Evolutionary conservation across 257 asterid species (phyloP).

Genomic region (Plantago major): DNA sequence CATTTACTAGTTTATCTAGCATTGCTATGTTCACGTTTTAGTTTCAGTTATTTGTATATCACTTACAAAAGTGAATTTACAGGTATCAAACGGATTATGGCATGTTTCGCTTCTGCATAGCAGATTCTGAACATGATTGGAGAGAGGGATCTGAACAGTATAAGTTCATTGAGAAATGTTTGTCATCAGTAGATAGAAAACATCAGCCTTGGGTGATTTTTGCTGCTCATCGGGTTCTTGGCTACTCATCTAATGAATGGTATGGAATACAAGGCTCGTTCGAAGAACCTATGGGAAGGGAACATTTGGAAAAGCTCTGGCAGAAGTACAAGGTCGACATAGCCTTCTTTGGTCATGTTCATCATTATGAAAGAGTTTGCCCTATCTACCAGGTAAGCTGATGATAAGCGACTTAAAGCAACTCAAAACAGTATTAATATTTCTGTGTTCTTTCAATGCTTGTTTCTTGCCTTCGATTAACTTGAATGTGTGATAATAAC

Average conservation of each 20-base stretch:
- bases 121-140: slow-evolving; percentile 15
- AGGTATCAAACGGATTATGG: slow-evolving; percentile 15
- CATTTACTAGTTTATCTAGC: no score
- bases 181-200: slow-evolving; percentile 13
- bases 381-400: slow-evolving; percentile 11
- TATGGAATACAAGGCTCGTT: slow-evolving; percentile 8
- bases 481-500: neutral
- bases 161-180: slow-evolving; percentile 14
- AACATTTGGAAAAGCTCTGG: slow-evolving; percentile 13
- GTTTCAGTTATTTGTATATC: no score
- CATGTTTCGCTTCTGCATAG: slow-evolving; percentile 13
- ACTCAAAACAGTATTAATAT: neutral
- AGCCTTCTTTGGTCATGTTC: slow-evolving; percentile 9
- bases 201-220: slow-evolving; percentile 12
- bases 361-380: slow-evolving; percentile 10
- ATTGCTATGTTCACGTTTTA: no score
- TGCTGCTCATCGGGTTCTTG: slow-evolving; percentile 11
- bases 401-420: neutral
- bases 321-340: slow-evolving; percentile 13
- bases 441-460: neutral
- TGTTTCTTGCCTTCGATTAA: no score
- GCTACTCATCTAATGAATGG: slow-evolving; percentile 11
- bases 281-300: slow-evolving; percentile 16
- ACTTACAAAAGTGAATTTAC: neutral
- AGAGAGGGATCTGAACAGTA: slow-evolving; percentile 12